These are phyloP conservation scores for Lignosus rhinocerotis DNA, from an alignment of 1,284 basidiomycete species.

Conservation along the genomic window DNA sequence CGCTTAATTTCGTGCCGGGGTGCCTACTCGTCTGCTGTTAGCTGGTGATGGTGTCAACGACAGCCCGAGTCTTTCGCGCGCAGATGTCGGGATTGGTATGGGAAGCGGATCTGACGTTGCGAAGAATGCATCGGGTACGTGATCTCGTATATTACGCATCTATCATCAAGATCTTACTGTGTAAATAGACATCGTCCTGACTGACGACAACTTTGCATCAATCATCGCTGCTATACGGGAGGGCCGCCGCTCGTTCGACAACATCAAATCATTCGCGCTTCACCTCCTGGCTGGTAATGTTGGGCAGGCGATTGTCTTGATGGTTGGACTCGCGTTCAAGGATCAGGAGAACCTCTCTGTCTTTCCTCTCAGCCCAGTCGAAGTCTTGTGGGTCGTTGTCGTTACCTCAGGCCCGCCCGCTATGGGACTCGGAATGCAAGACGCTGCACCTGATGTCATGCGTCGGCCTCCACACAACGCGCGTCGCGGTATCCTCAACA, in stretches of 20 bases:
- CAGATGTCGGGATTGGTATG: constrained; percentile 71
- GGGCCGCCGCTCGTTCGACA: constrained; percentile 52
- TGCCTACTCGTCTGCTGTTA: not conserved
- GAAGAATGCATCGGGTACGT: constrained; percentile 41
- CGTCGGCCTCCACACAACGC: constrained; percentile 49
- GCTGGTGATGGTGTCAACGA: constrained; percentile 63
- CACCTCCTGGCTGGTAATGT: constrained; percentile 60
- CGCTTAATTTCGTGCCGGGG: constrained; percentile 30
- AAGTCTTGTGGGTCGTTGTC: constrained; percentile 62
- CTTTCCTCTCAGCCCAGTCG: constrained; percentile 59
- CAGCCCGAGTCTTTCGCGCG: constrained; percentile 57
- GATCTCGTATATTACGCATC: not conserved
- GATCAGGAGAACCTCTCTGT: constrained; percentile 56
- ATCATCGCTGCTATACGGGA: constrained; percentile 69
- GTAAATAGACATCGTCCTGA: constrained; percentile 59
- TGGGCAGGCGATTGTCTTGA: constrained; percentile 57
- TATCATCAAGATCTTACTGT: not conserved
- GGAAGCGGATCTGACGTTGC: constrained; percentile 75
- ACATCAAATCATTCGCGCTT: constrained; percentile 46
- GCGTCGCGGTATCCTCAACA: constrained; percentile 51
- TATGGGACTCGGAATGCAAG: constrained; percentile 62
- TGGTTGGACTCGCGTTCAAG: constrained; percentile 70
- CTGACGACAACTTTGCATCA: constrained; percentile 74
- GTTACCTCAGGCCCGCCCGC: constrained; percentile 55
- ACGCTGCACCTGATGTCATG: constrained; percentile 59